Evolutionary conservation across 1,284 basidiomycete genomes (phyloP), one percentile per base, ranked within the genome.

Genomic region (Coniferiporia sulphurascens): DNA sequence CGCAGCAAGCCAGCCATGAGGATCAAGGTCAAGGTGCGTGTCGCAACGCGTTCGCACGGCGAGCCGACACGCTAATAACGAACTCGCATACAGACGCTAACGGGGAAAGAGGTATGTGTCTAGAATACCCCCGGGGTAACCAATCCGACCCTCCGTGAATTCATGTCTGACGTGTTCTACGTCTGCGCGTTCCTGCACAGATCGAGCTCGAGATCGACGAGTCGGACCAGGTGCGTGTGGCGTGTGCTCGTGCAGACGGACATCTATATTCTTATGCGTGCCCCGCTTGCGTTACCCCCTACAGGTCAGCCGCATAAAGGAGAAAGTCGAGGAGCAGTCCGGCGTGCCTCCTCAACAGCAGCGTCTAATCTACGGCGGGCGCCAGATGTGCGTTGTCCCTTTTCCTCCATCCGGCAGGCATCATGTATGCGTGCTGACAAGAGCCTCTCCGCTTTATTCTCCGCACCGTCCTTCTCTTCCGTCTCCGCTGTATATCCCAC

Each of bases 291-390:
- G 17, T 10, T 34, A 38, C 19, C 17, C 27, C 38, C 46, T 35
- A 32, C 66, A 97, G 95, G 94, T 98, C 71, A 81, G 85, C 51
- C 87, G 93, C 66, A 96, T 99, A 77, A 99, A 99, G 78, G 95
- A 98, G 80, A 91, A 93, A 73, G 94, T 99, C 35, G 97, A 99
- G 74, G 96, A 98, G 77, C 97, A 99, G 76, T 96, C 95, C 45
- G 97, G 96, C 68, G 97, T 99, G 52, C 97, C 97, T 15, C 96
- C 97, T 62, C 91, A 83, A 44, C 97, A 99, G 74, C 97, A 99
- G 73, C 86, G 97, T 62, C 76, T 99, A 68, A 99, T 99, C 72
- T 98, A 91, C 72, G 78, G 85, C 68, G 97, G 97, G 49, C 87
- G 96, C 72, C 96, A 98, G 70, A 91, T 99, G 97, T 98, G 68